Percentiles rank a stretch among this genome's conserved stretches.
Evolutionary conservation across 768 basidiomycete species (phyloP).

Genomic region (Tephrocybe sp.): DNA sequence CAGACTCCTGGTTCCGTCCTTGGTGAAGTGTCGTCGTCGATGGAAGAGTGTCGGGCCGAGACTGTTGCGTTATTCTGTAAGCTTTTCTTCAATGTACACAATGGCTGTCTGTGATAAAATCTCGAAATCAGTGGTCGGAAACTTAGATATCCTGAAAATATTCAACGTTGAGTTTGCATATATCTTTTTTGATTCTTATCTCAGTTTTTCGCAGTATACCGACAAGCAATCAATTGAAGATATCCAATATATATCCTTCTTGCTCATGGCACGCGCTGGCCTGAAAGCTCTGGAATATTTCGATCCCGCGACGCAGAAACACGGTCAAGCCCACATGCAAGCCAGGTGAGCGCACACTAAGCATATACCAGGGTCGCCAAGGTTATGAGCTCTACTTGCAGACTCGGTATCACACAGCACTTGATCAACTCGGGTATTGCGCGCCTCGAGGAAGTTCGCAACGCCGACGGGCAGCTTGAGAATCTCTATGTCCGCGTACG

Average conservation of each 20-base stretch:
- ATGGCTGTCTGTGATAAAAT: neutral
- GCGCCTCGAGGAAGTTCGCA: conserved; percentile 65
- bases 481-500: conserved; percentile 71
- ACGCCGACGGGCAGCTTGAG: conserved; percentile 55
- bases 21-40: conserved; percentile 85
- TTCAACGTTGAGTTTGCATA: conserved; percentile 71
- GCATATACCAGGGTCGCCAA: neutral
- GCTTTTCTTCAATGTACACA: conserved; percentile 22
- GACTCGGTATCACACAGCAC: conserved; percentile 82
- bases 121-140: conserved; percentile 58
- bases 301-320: conserved; percentile 77
- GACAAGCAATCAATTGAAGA: conserved; percentile 71
- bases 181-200: neutral
- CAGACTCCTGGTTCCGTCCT: conserved; percentile 82
- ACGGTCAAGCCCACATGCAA: conserved; percentile 91
- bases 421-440: conserved; percentile 73
- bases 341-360: conserved; percentile 55
- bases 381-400: conserved; percentile 26
- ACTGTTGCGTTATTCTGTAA: conserved; percentile 79
- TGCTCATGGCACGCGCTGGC: conserved; percentile 85
- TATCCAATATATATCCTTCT: conserved; percentile 78
- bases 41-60: conserved; percentile 95
- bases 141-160: conserved; percentile 74
- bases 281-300: conserved; percentile 80
- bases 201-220: conserved; percentile 49